phyloP scores from a whole-genome alignment of 2,329 filamentous ascomycete species.

The Cadophora sp. region DNA sequence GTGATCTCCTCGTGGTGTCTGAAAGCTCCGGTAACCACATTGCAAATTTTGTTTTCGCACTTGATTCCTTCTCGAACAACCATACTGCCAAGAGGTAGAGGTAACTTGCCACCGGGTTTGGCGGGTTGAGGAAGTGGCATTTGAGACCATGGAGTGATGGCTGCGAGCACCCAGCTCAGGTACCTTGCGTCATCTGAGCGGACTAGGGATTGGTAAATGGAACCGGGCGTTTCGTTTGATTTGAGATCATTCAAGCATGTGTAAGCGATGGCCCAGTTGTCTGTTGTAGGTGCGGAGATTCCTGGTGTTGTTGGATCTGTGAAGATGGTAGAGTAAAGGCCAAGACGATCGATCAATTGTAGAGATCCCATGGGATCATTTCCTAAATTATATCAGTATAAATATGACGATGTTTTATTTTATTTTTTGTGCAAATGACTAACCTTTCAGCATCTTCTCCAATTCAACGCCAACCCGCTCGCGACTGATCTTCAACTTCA shows the following conservation, averaged over 20 bases:
- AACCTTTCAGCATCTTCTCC: conserved; percentile 87
- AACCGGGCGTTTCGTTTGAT: conserved; percentile 52
- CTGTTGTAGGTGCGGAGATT: conserved; percentile 61
- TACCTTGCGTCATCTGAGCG: conserved; percentile 70
- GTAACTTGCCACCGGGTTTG: conserved; percentile 53
- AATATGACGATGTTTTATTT: not conserved
- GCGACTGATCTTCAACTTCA: conserved; percentile 89
- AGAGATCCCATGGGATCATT: conserved; percentile 67
- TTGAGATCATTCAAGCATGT: conserved; percentile 63
- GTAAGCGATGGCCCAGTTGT: conserved; percentile 69
- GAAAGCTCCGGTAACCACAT: conserved; percentile 69
- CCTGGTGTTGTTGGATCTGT: conserved; percentile 66
- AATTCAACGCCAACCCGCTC: conserved; percentile 88
- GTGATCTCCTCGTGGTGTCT: conserved; percentile 70
- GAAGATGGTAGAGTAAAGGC: conserved; percentile 76
- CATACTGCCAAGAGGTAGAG: conserved; percentile 64
- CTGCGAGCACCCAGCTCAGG: conserved; percentile 77
- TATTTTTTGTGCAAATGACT: conserved; percentile 7
- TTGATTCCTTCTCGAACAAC: conserved; percentile 81
- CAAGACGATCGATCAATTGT: conserved; percentile 69
- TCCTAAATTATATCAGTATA: conserved; percentile 48
- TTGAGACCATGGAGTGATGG: conserved; percentile 76
- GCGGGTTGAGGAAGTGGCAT: conserved; percentile 51
- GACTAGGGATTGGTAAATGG: conserved; percentile 62
- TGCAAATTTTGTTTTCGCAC: conserved; percentile 76